Percentiles rank a stretch among this genome's conserved stretches.
Conservation (phyloP, 192 early-diverging fungal genomes). For the Chytriomyces sp. region DNA sequence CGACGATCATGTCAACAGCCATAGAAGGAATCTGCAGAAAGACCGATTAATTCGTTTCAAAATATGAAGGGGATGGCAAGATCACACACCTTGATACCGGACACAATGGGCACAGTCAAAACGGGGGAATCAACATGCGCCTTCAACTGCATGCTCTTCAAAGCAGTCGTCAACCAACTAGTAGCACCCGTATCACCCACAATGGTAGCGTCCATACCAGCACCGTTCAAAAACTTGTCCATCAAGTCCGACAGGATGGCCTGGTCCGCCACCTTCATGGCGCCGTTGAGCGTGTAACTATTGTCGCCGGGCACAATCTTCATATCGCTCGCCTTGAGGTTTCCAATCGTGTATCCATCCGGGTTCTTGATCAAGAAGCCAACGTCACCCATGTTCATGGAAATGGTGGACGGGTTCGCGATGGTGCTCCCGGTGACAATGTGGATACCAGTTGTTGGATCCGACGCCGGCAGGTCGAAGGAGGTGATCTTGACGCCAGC, state of each 20-base stretch:
- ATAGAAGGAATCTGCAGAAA: constrained; percentile 11
- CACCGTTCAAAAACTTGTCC: constrained; percentile 2
- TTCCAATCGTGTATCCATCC: constrained; percentile 14
- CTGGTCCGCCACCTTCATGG: constrained; percentile 4
- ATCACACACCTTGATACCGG: too few relatives aligned
- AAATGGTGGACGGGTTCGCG: constrained; percentile 30
- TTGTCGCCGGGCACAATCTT: constrained; percentile 22
- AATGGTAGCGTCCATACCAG: not conserved
- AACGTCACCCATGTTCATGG: constrained; percentile 26
- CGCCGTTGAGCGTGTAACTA: constrained; percentile 1
- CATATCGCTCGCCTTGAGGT: constrained; percentile 9
- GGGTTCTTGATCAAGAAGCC: constrained; percentile 2
- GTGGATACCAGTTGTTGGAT: constrained; percentile 20
- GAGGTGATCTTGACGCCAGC: constrained; percentile 16
- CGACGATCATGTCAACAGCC: constrained; percentile 8
- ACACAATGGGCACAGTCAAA: constrained; percentile 1
- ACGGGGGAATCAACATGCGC: not conserved
- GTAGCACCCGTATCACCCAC: not conserved
- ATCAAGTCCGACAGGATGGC: constrained; percentile 4
- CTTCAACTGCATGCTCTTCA: not conserved
- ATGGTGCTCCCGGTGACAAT: constrained; percentile 10
- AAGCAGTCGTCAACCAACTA: not conserved
- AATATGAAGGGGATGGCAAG: too few relatives aligned
- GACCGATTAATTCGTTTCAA: not conserved
- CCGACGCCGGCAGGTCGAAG: constrained; percentile 27